These are phyloP conservation scores for Xerophyta viscosa DNA, from an alignment of 106 monocot species.

Conservation along the genomic window DNA sequence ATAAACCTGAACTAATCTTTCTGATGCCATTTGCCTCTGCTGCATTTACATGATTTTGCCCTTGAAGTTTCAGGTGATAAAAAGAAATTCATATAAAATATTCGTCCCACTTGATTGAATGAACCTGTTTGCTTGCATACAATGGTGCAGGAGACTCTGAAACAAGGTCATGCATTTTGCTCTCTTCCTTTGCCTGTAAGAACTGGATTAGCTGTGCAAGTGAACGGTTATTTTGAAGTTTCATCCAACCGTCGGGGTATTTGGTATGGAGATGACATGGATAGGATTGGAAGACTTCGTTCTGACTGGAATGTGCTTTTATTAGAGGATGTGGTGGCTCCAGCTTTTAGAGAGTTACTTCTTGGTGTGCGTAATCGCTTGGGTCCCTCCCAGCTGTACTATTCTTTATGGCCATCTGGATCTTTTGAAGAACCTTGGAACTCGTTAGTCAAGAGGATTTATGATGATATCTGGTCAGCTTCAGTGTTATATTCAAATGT, in stretches of 20 bases:
- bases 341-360: constrained; percentile 58
- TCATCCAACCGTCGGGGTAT: constrained; percentile 92
- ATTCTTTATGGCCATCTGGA: constrained; percentile 86
- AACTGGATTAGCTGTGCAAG: constrained; percentile 86
- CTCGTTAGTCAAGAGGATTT: constrained; percentile 55
- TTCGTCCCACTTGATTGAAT: neutral
- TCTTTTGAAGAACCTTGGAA: constrained; percentile 85
- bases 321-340: constrained; percentile 79
- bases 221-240: constrained; percentile 97
- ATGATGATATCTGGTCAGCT: constrained; percentile 33
- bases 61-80: no score
- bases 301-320: constrained; percentile 97
- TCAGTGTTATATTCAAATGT: constrained; percentile 57
- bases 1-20: neutral
- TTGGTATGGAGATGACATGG: constrained; percentile 98
- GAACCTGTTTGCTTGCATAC: constrained; percentile 1
- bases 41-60: neutral
- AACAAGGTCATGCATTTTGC: constrained; percentile 88
- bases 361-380: constrained; percentile 38
- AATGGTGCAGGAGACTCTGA: constrained; percentile 57
- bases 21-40: neutral
- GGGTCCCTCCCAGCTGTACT: constrained; percentile 56
- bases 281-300: constrained; percentile 86
- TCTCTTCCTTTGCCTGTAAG: constrained; percentile 90
- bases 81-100: no score